Conservation (phyloP, 176 grass and related monocot genomes). For the Eragrostis curvula region DNA sequence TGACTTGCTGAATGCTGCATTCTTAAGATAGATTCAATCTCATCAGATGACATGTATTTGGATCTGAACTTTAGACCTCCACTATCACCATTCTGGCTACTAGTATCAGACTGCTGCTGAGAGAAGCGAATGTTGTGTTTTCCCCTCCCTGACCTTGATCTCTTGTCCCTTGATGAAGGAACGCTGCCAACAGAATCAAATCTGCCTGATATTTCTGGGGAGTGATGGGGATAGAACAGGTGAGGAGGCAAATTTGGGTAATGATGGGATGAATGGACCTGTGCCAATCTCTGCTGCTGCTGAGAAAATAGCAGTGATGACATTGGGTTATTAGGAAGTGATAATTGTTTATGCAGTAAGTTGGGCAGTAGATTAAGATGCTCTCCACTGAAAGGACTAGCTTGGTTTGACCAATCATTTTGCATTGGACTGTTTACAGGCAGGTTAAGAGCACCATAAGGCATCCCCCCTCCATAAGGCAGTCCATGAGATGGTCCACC, state of each 20-base stretch:
- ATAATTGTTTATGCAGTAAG: conserved; percentile 70
- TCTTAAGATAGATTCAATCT: conserved; percentile 94
- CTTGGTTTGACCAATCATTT: conserved; percentile 63
- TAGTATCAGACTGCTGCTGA: conserved; percentile 65
- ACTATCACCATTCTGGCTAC: conserved; percentile 67
- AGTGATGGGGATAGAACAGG: conserved; percentile 54
- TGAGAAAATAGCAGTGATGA: conserved; percentile 61
- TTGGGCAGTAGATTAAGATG: conserved; percentile 67
- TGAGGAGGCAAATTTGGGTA: conserved; percentile 60
- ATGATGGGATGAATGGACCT: conserved; percentile 65
- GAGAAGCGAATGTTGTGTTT: conserved; percentile 71
- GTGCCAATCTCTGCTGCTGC: conserved; percentile 82
- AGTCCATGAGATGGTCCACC: conserved; percentile 74
- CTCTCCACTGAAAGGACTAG: conserved; percentile 43
- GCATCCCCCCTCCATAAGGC: conserved; percentile 63
- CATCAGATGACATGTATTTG: conserved; percentile 98
- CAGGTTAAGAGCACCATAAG: conserved; percentile 53
- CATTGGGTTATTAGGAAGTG: conserved; percentile 74
- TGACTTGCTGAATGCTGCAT: conserved; percentile 93
- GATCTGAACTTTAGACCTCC: conserved; percentile 75
- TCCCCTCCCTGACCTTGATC: conserved; percentile 72
- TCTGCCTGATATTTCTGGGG: conserved; percentile 52
- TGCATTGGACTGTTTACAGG: conserved; percentile 52
- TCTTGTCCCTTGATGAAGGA: conserved; percentile 68
- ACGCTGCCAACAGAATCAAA: conserved; percentile 58